Evolutionary conservation across 176 grass and related monocot genomes (phyloP), one percentile per base, ranked within the genome.

Genomic region (Oryza rufipogon): DNA sequence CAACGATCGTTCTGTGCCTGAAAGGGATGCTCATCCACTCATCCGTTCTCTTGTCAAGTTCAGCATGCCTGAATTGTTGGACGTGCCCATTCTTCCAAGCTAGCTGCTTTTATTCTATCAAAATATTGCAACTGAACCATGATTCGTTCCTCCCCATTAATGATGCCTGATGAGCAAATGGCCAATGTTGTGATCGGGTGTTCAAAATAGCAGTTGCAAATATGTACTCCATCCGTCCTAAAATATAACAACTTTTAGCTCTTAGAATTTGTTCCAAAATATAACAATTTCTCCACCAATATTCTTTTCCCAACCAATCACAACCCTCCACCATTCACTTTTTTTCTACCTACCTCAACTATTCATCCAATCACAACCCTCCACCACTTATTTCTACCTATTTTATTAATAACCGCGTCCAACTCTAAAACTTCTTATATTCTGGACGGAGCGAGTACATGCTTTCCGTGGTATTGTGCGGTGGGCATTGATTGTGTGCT

Each of bases 401-500:
- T 0, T 26, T 26, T 26, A 0, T 26, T 26, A 26, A 26, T 26
- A 26, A 26, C 1, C 26, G 1, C 1, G 26, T 26, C 26, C 0
- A 26, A 26, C 1, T 26, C 26, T 26, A 26, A 26, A 26, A 26
- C 26, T 26, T 26, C 26, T 26, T 26, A 26, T 26, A 26, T 26
- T 26, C 26, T 26, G 26, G 1, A 26, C 26, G 26, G 26, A 26
- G 26, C 26, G 26, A 26, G 26, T 26, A 58, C 54, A 3, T n/a
- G 54, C 19, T 58, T 17, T 58, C 52, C 78, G 47, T 69, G 68
- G 80, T 47, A 39, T 64, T 46, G 64, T n/a, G 75, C 75, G 80
- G 69, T 70, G 70, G 80, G 70, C 80, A 80, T 90, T 83, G 69
- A 87, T 86, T 83, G 6, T 10, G 32, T 72, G 74, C 6, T 15